Conservation (phyloP, 768 basidiomycete species). For the Psilocybe azurescens region DNA sequence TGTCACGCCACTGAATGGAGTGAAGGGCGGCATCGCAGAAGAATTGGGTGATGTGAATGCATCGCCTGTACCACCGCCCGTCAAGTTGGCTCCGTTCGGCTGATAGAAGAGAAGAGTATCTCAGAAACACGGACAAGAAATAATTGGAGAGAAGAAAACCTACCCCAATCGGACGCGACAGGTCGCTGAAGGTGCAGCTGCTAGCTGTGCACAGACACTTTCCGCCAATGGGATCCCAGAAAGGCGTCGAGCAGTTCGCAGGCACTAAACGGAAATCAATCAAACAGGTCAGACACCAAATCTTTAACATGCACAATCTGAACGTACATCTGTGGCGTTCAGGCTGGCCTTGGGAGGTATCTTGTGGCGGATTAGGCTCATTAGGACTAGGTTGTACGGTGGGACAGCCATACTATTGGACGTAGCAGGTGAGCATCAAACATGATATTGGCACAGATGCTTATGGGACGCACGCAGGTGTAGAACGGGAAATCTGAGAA, state of each 20-base stretch:
- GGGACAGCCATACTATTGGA: conserved; percentile 75
- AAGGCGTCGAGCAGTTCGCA: conserved; percentile 74
- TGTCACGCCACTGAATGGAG: conserved; percentile 53
- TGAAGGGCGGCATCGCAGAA: conserved; percentile 39
- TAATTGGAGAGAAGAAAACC: background rate
- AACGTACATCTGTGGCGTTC: conserved; percentile 61
- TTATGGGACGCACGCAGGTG: conserved; percentile 63
- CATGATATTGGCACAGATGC: background rate
- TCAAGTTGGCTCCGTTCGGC: conserved; percentile 74
- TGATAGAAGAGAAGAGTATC: conserved; percentile 27
- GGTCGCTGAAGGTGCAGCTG: conserved; percentile 67
- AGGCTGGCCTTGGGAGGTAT: conserved; percentile 46
- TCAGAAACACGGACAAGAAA: background rate
- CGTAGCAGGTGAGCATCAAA: background rate
- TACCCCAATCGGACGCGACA: conserved; percentile 68
- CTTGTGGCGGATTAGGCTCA: conserved; percentile 73
- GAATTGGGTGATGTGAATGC: conserved; percentile 28
- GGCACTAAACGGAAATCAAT: conserved; percentile 51
- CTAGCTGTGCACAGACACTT: conserved; percentile 63
- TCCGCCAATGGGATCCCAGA: conserved; percentile 79
- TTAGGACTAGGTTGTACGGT: conserved; percentile 50
- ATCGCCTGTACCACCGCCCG: conserved; percentile 60
- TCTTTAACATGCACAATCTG: background rate
- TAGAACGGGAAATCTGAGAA: conserved; percentile 82
- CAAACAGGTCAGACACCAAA: background rate